Conservation (phyloP, 371 early-diverging fungal species). For the Mucor racemosus region DNA sequence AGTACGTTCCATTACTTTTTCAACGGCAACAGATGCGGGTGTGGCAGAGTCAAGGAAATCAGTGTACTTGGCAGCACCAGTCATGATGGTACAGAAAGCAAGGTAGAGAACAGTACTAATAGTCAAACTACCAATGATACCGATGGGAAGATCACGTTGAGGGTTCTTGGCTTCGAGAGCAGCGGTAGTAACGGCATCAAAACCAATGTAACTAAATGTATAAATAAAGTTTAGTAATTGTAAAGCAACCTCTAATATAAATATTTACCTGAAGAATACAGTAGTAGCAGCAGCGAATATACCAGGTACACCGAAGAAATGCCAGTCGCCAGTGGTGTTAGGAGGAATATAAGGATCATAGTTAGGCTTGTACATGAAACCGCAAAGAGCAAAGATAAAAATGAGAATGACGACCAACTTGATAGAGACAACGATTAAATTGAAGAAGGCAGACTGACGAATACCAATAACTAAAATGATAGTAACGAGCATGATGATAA, state of each 20-base stretch:
- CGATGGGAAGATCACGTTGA: conserved; percentile 84
- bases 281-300: conserved; percentile 78
- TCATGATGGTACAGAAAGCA: conserved; percentile 70
- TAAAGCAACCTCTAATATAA: neutral
- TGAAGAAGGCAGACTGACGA: conserved; percentile 72
- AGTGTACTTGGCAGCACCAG: conserved; percentile 73
- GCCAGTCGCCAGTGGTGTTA: conserved; percentile 51
- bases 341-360: conserved; percentile 83
- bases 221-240: neutral
- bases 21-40: conserved; percentile 76
- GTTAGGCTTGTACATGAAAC: conserved; percentile 71
- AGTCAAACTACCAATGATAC: conserved; percentile 77
- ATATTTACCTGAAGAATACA: conserved; percentile 70
- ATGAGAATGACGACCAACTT: conserved; percentile 80
- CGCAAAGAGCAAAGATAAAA: conserved; percentile 74
- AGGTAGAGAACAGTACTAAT: conserved; percentile 85
- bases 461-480: conserved; percentile 68
- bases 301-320: conserved; percentile 70
- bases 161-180: conserved; percentile 88
- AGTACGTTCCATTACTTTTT: conserved; percentile 36
- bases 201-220: conserved; percentile 77
- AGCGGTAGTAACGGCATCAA: conserved; percentile 88
- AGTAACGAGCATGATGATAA: conserved; percentile 66
- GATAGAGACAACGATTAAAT: conserved; percentile 69
- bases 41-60: conserved; percentile 48